phyloP scores from a whole-genome alignment of 2,329 filamentous ascomycete genomes.

The Elsinoe ampelina region DNA sequence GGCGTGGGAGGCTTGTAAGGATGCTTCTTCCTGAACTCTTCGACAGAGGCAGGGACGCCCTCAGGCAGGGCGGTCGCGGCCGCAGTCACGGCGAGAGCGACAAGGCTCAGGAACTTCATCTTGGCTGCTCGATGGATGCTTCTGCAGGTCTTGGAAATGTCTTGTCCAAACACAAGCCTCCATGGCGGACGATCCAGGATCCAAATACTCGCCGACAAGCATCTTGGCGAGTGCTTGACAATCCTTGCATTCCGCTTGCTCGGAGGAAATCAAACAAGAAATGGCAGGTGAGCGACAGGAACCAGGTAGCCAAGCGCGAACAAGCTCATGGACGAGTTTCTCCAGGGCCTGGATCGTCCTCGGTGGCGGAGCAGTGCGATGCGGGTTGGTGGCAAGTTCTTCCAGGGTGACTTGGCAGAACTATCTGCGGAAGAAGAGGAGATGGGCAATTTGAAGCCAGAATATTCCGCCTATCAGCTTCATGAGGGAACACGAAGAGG shows the following conservation, averaged over 20 bases:
- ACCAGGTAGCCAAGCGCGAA: background rate
- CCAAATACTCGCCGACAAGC: background rate
- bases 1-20: background rate
- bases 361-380: background rate
- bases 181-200: background rate
- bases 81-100: background rate
- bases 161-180: constrained; percentile 4
- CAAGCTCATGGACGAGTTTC: background rate
- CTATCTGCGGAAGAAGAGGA: background rate
- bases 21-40: constrained; percentile 1
- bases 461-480: constrained; percentile 4
- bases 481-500: background rate
- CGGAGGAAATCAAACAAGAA: background rate
- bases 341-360: background rate
- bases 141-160: background rate
- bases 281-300: background rate
- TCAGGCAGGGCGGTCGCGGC: background rate
- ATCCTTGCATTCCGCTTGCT: background rate
- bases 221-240: background rate
- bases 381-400: background rate
- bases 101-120: constrained; percentile 3
- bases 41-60: background rate
- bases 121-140: background rate
- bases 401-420: background rate
- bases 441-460: background rate